phyloP scores from a whole-genome alignment of 2,329 filamentous ascomycete genomes.

The Teratosphaeria destructans region DNA sequence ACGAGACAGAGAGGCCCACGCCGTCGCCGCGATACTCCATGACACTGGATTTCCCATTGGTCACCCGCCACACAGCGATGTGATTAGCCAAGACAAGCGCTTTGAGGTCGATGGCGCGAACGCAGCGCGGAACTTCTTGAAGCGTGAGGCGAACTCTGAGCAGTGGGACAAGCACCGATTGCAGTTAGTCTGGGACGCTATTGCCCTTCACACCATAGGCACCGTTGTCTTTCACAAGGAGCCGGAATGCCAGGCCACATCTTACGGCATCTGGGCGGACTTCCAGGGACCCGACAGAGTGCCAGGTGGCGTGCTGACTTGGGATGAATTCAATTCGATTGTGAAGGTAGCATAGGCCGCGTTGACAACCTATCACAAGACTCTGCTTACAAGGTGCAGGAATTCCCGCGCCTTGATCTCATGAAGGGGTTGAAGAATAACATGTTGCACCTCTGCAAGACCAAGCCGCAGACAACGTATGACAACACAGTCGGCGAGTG shows the following conservation, averaged over 20 bases:
- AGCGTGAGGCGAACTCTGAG: slow-evolving; percentile 10
- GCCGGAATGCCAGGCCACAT: slow-evolving; percentile 28
- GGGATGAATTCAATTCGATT: slow-evolving; percentile 12
- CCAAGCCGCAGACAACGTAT: slow-evolving; percentile 32
- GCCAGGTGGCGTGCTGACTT: slow-evolving; percentile 9
- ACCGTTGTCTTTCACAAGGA: slow-evolving; percentile 35
- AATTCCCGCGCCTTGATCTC: slow-evolving; percentile 28
- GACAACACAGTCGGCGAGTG: slow-evolving; percentile 26
- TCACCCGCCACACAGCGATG: slow-evolving; percentile 30
- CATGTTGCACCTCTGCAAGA: slow-evolving; percentile 31
- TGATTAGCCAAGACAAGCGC: slow-evolving; percentile 35
- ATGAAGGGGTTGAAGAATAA: slow-evolving; percentile 27
- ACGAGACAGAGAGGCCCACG: slow-evolving; percentile 14
- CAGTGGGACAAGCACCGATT: slow-evolving; percentile 32
- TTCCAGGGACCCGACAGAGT: slow-evolving; percentile 13
- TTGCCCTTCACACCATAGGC: slow-evolving; percentile 35
- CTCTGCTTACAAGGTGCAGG: slow-evolving; percentile 1
- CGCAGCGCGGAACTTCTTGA: slow-evolving; percentile 33
- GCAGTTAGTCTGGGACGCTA: slow-evolving; percentile 41
- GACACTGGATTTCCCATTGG: slow-evolving; percentile 30
- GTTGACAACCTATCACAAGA: background rate
- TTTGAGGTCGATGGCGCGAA: slow-evolving; percentile 44
- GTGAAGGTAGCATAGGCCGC: slow-evolving; percentile 5
- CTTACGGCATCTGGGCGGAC: slow-evolving; percentile 13
- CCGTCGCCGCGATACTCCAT: slow-evolving; percentile 23